A percentile compares a stretch with the other conserved stretches of the same genome.
Evolutionary conservation across 345 rosid genomes (phyloP).

Genomic region (Arabis alpina): DNA sequence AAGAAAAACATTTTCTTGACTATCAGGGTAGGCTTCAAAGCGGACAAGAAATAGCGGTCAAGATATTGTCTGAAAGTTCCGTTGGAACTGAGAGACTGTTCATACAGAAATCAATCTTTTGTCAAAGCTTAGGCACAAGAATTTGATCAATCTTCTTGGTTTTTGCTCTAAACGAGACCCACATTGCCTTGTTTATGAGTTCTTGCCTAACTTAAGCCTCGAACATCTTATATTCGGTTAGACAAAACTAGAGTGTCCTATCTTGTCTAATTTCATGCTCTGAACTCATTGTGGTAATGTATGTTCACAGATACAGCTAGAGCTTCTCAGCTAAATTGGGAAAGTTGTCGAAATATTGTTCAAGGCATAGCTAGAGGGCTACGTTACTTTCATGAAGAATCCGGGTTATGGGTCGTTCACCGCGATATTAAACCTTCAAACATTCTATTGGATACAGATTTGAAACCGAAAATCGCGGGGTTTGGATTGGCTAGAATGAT

Average conservation of each 20-base stretch:
- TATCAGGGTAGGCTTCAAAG: conserved; percentile 53
- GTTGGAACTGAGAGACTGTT: neutral
- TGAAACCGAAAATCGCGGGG: conserved; percentile 30
- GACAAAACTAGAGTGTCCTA: no score
- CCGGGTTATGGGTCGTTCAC: conserved; percentile 24
- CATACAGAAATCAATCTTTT: conserved; percentile 43
- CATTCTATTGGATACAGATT: conserved; percentile 29
- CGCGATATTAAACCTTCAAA: conserved; percentile 26
- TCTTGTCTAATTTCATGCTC: neutral
- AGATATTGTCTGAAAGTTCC: conserved; percentile 41
- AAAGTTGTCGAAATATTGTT: conserved; percentile 30
- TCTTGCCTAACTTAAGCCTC: conserved; percentile 60
- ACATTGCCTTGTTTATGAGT: conserved; percentile 58
- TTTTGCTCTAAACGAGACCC: conserved; percentile 50
- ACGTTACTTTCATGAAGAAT: conserved; percentile 34
- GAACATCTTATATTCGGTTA: conserved; percentile 53
- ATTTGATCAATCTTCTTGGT: conserved; percentile 60
- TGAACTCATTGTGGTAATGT: neutral
- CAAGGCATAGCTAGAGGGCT: conserved; percentile 39
- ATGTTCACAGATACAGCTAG: conserved; percentile 20
- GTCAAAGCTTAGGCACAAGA: conserved; percentile 58
- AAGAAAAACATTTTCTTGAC: neutral
- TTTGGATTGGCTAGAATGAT: conserved; percentile 26
- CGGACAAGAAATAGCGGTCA: conserved; percentile 59
- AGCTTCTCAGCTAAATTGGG: conserved; percentile 34